Evolutionary conservation across 1,139 yeast genomes (phyloP), one percentile per base, ranked within the genome.

Genomic region (Yamadazyma kanchanaburiensis): DNA sequence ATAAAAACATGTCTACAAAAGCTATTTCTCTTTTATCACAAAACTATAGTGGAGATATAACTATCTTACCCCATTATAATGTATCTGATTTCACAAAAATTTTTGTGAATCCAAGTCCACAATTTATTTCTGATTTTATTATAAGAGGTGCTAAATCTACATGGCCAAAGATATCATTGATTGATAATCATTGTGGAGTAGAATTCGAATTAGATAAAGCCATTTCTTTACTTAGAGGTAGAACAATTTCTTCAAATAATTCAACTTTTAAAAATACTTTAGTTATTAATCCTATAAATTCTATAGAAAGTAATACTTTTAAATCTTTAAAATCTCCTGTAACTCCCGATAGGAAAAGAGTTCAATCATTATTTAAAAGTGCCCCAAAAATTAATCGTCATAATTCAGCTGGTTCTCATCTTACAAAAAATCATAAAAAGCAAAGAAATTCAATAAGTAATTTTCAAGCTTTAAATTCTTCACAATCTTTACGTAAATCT

Each of bases 31-130:
- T 91, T 5, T 55, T 91, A 12, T 75, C 89, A 0, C 98, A 91
- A 50, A 79, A 80, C 40, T 91, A 91, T 52, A 80, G 94, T 8
- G 98, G 98, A 1, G 95, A 91, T 53, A 83, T 91, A 24, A 91
- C 97, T 0, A 88, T 91, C 27, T 58, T 91, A 27, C 97, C 97
- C 0, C 85, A 83, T 31, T 67, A 82, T 35, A 63, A 70, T 24
- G 47, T 77, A 12, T 46, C 65, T 1, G 91, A 87, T 40, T 63
- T 86, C 33, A 58, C 67, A 21, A 78, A 76, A 37, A 58, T 91
- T 22, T 70, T 91, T 46, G 70, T 73, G 17, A 89, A 91, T 48
- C 98, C 98, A 2, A 72, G 89, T 0, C 78, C 83, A 0, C 83
- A 77, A 31, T 86, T 83, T 46, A 58, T 88, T 32, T 55, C 79